Evolutionary conservation across 2,329 filamentous ascomycete species (phyloP), one percentile per base, ranked within the genome.

Genomic region (Aspergillus costaricaensis): DNA sequence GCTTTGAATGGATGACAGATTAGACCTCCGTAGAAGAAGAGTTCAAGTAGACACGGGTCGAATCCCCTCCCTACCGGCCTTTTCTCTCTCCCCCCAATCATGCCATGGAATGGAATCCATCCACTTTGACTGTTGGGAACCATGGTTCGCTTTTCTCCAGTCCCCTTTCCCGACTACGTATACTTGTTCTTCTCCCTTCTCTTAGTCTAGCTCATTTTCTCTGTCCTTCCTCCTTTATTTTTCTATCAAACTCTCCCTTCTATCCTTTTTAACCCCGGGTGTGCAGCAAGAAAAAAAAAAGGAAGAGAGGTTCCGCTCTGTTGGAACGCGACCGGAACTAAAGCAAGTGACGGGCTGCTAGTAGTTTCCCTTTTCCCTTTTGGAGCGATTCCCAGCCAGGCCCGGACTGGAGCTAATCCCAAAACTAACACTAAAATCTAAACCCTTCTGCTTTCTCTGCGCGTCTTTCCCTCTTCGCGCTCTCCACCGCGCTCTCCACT

Each of bases 271-370:
- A 15, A 15, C 12, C 5, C 12, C 12, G 32, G 32, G 5, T 12
- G 32, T 36, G 32, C 32, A 2, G 32, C 12, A 15, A 36, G 5
- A 14, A 10, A 14, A 36, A 12, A 1, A 12, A 12, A 10, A 10
- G 30, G 4, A 10, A 56, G 57, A 27, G 50, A 61, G 63, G 63
- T 67, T 65, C 65, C 65, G 63, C 55, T 43, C 57, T 60, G 53
- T 55, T 67, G 65, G 65, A 67, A 67, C 62, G 51, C 54, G 39
- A 54, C 62, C 43, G 48, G 44, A 32, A 19, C 55, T 58, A 59
- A 57, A 43, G 51, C 53, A 47, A 55, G 56, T 52, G 57, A 59
- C 50, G 32, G 48, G 25, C 55, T 57, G 10, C 25, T 49, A 49
- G 53, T 36, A 36, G 32, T 36, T 14, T 12, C 12, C 32, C 12